Percentiles rank a stretch among this genome's conserved stretches.
phyloP scores from a whole-genome alignment of 495 filamentous ascomycete genomes.

The Astrothelium subdiscretum region DNA sequence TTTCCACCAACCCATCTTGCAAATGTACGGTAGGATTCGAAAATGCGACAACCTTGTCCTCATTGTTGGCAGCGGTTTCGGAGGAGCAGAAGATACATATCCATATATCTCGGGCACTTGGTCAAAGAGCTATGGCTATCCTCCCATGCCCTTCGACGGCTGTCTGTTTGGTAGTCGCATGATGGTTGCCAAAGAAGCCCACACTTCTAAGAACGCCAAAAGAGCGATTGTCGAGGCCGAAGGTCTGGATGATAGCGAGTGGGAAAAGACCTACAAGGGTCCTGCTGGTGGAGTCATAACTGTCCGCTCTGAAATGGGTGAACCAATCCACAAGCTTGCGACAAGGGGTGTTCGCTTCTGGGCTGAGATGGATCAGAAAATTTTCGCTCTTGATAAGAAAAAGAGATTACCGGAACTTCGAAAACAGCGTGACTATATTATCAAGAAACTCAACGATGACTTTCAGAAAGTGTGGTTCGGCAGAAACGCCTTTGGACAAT shows the following conservation, averaged over 20 bases:
- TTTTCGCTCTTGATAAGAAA: constrained; percentile 90
- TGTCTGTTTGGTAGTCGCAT: constrained; percentile 82
- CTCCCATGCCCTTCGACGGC: constrained; percentile 89
- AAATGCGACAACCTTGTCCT: constrained; percentile 76
- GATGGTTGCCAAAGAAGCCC: constrained; percentile 91
- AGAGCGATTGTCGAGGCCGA: constrained; percentile 86
- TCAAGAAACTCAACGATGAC: constrained; percentile 93
- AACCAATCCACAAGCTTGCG: constrained; percentile 96
- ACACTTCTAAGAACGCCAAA: constrained; percentile 88
- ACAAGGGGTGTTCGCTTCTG: constrained; percentile 91
- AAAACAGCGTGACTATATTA: constrained; percentile 89
- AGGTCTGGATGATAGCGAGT: constrained; percentile 76
- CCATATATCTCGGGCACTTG: constrained; percentile 83
- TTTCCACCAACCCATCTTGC: constrained; percentile 85
- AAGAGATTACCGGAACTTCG: constrained; percentile 86
- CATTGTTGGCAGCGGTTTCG: constrained; percentile 85
- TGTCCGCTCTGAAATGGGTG: constrained; percentile 97
- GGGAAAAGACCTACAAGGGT: constrained; percentile 96
- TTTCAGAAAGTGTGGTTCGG: constrained; percentile 99
- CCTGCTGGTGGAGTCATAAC: constrained; percentile 88
- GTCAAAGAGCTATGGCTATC: constrained; percentile 76
- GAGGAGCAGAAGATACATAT: constrained; percentile 82
- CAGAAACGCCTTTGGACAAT: constrained; percentile 67
- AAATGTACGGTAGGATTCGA: constrained; percentile 78
- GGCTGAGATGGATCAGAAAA: constrained; percentile 96